Conservation (phyloP, 2,329 filamentous ascomycete genomes). For the Fusarium camptoceras region DNA sequence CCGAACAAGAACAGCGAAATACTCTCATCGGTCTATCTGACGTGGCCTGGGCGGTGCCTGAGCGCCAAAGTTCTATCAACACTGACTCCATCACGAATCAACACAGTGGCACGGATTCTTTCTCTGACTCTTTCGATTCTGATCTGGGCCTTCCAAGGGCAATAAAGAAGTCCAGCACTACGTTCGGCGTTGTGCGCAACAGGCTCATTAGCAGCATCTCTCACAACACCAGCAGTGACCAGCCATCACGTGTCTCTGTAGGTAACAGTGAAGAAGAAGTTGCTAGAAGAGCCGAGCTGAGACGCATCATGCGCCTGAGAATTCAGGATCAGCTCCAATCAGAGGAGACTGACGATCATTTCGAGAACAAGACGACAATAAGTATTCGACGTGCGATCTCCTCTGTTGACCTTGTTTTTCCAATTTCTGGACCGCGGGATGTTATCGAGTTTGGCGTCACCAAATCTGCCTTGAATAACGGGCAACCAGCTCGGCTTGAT, state of each 20-base stretch:
- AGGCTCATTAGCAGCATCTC: constrained; percentile 61
- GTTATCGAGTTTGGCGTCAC: constrained; percentile 59
- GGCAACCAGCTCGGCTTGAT: background rate
- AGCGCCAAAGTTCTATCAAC: constrained; percentile 2
- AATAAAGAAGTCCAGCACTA: constrained; percentile 52
- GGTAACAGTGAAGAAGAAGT: constrained; percentile 65
- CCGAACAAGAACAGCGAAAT: background rate
- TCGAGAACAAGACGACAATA: constrained; percentile 45
- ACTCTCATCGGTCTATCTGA: constrained; percentile 30
- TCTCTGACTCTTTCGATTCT: constrained; percentile 54
- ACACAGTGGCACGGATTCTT: constrained; percentile 39
- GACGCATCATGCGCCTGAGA: constrained; percentile 65
- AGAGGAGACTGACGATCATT: constrained; percentile 56
- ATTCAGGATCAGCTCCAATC: constrained; percentile 69
- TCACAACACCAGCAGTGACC: constrained; percentile 55
- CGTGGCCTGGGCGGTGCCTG: constrained; percentile 22
- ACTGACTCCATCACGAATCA: constrained; percentile 35
- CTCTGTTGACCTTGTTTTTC: constrained; percentile 46
- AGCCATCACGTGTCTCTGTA: constrained; percentile 56
- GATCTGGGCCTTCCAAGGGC: constrained; percentile 49
- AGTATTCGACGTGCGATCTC: constrained; percentile 44
- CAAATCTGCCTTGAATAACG: constrained; percentile 11
- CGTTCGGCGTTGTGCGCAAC: constrained; percentile 59
- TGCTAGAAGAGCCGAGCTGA: constrained; percentile 67
- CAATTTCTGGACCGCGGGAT: constrained; percentile 60